phyloP scores from a whole-genome alignment of 2,329 filamentous ascomycete species.

The Microdochium trichocladiopsis region DNA sequence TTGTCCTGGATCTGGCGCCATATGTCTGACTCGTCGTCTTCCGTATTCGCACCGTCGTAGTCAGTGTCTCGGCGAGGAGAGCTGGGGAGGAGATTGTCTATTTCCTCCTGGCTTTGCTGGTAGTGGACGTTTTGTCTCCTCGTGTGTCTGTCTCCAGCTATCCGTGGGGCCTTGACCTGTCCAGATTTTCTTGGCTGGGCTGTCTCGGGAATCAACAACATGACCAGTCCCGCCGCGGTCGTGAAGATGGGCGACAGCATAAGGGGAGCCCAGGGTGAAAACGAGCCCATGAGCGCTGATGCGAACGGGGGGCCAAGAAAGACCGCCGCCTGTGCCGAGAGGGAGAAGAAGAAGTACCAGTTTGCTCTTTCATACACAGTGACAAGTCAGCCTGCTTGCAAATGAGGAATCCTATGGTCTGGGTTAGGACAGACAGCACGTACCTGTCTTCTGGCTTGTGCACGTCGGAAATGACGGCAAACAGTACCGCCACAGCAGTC shows the following conservation, averaged over 20 bases:
- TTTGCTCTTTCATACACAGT: slow-evolving; percentile 1
- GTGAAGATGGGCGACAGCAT: slow-evolving; percentile 3
- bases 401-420: too few relatives aligned
- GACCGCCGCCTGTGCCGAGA: slow-evolving; percentile 6
- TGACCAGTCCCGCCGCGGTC: slow-evolving; percentile 4
- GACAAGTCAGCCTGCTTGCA: too few relatives aligned
- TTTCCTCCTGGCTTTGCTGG: not conserved
- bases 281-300: slow-evolving; percentile 5
- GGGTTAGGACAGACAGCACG: too few relatives aligned
- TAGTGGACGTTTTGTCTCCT: too few relatives aligned
- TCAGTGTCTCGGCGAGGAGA: not conserved
- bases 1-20: not conserved
- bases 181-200: not conserved
- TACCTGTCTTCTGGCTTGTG: slow-evolving; percentile 6
- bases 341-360: slow-evolving; percentile 10
- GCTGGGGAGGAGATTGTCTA: not conserved
- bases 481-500: slow-evolving; percentile 3
- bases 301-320: slow-evolving; percentile 6
- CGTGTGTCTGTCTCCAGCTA: too few relatives aligned
- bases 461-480: slow-evolving; percentile 4
- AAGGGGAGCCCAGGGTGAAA: slow-evolving; percentile 8
- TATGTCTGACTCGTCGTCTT: not conserved
- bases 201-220: slow-evolving; percentile 9
- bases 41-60: not conserved
- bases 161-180: too few relatives aligned